A percentile compares a stretch with the other conserved stretches of the same genome.
These are phyloP conservation scores for Russula abietina DNA, from an alignment of 768 basidiomycete genomes.

Conservation along the genomic window DNA sequence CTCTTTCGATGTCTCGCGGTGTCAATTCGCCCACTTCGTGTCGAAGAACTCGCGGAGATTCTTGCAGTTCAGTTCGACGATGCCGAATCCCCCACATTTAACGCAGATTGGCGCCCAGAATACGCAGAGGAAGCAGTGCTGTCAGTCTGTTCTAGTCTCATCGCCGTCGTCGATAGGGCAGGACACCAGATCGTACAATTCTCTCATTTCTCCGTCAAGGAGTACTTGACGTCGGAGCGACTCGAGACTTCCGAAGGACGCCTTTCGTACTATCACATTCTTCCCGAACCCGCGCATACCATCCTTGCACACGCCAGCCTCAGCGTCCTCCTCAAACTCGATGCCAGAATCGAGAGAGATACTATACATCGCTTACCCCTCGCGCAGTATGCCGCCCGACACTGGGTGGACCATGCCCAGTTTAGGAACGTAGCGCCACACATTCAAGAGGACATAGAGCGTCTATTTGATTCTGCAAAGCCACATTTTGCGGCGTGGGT, in stretches of 20 bases:
- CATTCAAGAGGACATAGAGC: background rate
- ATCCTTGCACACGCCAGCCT: slow-evolving; percentile 3
- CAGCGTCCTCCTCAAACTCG: slow-evolving; percentile 6
- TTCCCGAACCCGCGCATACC: slow-evolving; percentile 1
- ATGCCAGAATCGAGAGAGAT: background rate
- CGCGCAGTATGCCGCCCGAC: background rate
- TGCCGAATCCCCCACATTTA: background rate
- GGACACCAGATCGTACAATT: background rate
- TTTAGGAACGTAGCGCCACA: background rate
- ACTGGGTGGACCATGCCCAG: slow-evolving; percentile 12
- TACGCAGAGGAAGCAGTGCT: background rate
- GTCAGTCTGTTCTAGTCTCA: background rate
- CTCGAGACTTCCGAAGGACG: background rate
- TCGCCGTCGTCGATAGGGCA: background rate
- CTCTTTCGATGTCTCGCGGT: slow-evolving; percentile 2
- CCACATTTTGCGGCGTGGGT: slow-evolving; percentile 11
- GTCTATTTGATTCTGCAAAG: background rate
- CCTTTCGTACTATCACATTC: slow-evolving; percentile 11
- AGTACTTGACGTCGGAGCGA: slow-evolving; percentile 14
- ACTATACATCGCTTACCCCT: background rate
- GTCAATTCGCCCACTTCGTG: slow-evolving; percentile 4
- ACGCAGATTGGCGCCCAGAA: background rate
- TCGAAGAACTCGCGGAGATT: slow-evolving; percentile 10
- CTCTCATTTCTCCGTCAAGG: slow-evolving; percentile 16
- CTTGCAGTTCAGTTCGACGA: slow-evolving; percentile 4